These are phyloP conservation scores for Typha latifolia DNA, from an alignment of 176 grass and related monocot species.

Conservation along the genomic window DNA sequence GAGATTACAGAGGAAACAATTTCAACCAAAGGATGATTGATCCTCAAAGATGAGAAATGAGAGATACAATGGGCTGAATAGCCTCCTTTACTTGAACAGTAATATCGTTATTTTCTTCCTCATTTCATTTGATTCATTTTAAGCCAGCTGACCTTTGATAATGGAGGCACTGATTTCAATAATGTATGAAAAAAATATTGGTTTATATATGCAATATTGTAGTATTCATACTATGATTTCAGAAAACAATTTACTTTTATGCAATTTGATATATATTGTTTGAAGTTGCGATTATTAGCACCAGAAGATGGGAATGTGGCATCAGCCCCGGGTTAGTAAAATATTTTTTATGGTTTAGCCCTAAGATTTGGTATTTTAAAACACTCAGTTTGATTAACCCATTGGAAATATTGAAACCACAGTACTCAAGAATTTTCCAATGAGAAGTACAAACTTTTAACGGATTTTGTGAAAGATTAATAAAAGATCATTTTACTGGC, in stretches of 20 bases:
- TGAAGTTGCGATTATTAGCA: no score
- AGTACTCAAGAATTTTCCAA: no score
- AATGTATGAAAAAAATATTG: slow-evolving; percentile 10
- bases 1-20: slow-evolving; percentile 5
- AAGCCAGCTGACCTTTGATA: background rate
- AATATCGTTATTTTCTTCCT: background rate
- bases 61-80: background rate
- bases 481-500: no score
- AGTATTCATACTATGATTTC: background rate
- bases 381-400: no score
- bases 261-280: background rate
- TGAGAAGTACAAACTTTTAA: no score
- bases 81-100: slow-evolving; percentile 10
- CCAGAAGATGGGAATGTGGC: no score
- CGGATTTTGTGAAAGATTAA: no score
- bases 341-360: no score
- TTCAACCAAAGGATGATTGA: slow-evolving; percentile 1
- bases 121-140: slow-evolving; percentile 16
- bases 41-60: slow-evolving; percentile 4
- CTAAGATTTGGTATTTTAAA: no score
- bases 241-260: background rate
- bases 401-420: no score
- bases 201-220: background rate
- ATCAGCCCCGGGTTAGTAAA: no score
- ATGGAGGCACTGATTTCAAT: background rate